These are phyloP conservation scores for Iberis amara DNA, from an alignment of 441 rosid genomes.

Conservation along the genomic window DNA sequence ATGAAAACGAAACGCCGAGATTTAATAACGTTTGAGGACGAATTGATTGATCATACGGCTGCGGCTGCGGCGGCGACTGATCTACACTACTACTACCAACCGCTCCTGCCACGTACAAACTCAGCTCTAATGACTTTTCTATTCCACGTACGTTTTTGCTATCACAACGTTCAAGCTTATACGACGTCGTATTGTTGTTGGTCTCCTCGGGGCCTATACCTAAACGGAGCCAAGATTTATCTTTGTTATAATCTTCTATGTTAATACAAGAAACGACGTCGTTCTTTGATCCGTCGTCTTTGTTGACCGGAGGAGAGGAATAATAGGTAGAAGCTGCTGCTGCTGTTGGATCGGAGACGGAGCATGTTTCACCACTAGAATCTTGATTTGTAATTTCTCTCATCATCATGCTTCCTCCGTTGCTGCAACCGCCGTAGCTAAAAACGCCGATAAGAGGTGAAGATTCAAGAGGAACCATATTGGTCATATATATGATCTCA, in stretches of 20 bases:
- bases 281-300: slow-evolving; percentile 34
- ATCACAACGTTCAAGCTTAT: slow-evolving; percentile 33
- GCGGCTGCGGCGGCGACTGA: slow-evolving; percentile 31
- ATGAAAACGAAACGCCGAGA: slow-evolving; percentile 14
- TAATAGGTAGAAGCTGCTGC: slow-evolving; percentile 5
- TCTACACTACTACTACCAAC: slow-evolving; percentile 22
- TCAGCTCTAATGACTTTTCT: slow-evolving; percentile 58
- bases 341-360: slow-evolving; percentile 48
- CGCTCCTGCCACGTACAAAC: slow-evolving; percentile 37
- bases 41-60: slow-evolving; percentile 29
- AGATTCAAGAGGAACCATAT: slow-evolving; percentile 61
- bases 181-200: slow-evolving; percentile 24
- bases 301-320: slow-evolving; percentile 39
- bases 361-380: slow-evolving; percentile 33
- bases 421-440: slow-evolving; percentile 23
- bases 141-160: slow-evolving; percentile 30
- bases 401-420: slow-evolving; percentile 28
- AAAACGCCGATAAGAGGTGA: slow-evolving; percentile 26
- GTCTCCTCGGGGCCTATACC: slow-evolving; percentile 55
- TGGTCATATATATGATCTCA: slow-evolving; percentile 25
- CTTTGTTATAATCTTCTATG: slow-evolving; percentile 29
- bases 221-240: slow-evolving; percentile 73
- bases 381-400: slow-evolving; percentile 30
- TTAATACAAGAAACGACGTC: slow-evolving; percentile 41
- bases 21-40: slow-evolving; percentile 25